These are phyloP conservation scores for Sarocladium oryzae DNA, from an alignment of 2,329 filamentous ascomycete genomes.

Conservation along the genomic window DNA sequence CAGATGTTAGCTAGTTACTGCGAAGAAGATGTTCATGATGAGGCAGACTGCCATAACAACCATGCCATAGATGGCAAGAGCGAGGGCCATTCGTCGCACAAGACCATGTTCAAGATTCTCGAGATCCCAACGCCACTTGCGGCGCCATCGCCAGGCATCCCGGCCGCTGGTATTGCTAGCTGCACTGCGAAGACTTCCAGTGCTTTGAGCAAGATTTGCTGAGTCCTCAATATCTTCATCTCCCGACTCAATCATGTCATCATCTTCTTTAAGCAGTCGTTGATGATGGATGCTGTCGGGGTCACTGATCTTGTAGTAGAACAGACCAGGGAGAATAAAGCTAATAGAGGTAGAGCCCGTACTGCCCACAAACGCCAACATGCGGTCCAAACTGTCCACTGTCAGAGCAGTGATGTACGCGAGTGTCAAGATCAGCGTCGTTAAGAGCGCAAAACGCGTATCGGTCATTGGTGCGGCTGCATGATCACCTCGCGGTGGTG, in stretches of 20 bases:
- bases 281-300: slow-evolving; percentile 85
- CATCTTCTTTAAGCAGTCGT: slow-evolving; percentile 81
- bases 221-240: slow-evolving; percentile 45
- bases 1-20: slow-evolving; percentile 48
- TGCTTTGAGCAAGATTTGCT: slow-evolving; percentile 37
- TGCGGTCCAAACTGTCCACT: slow-evolving; percentile 80
- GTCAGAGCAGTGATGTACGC: slow-evolving; percentile 88
- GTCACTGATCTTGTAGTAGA: slow-evolving; percentile 97
- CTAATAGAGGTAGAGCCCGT: slow-evolving; percentile 94
- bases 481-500: slow-evolving; percentile 40
- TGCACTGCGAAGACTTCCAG: slow-evolving; percentile 36
- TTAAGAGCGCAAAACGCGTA: slow-evolving; percentile 80
- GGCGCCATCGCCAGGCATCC: slow-evolving; percentile 42
- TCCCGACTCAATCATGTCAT: slow-evolving; percentile 61
- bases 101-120: slow-evolving; percentile 57
- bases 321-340: slow-evolving; percentile 91
- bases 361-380: slow-evolving; percentile 90
- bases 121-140: slow-evolving; percentile 53
- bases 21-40: slow-evolving; percentile 76
- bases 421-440: slow-evolving; percentile 74
- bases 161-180: slow-evolving; percentile 27
- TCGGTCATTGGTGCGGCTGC: slow-evolving; percentile 69
- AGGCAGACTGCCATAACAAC: slow-evolving; percentile 88
- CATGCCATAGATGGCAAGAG: slow-evolving; percentile 73
- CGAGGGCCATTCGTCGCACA: slow-evolving; percentile 68